Conservation (phyloP, 23 red algal species). For the Agarophyton chilense region DNA sequence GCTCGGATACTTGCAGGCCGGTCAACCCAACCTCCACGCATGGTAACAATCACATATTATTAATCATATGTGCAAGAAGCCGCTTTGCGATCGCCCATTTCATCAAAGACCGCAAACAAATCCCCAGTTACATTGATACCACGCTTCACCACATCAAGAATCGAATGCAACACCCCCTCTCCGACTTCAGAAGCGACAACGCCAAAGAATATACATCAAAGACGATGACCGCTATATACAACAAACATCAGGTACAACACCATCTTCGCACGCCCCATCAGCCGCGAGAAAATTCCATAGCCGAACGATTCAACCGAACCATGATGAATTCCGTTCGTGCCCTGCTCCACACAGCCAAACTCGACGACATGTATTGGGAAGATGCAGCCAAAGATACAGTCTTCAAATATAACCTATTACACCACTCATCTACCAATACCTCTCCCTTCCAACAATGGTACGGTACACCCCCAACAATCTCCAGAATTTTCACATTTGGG, state of each 20-base stretch:
- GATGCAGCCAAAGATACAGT: not conserved
- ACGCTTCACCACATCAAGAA: not conserved
- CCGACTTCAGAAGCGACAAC: not conserved
- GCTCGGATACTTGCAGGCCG: not conserved
- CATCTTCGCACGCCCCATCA: not conserved
- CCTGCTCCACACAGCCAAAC: not conserved
- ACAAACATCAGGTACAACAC: not conserved
- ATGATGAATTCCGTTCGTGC: not conserved
- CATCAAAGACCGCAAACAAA: not conserved
- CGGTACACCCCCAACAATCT: not conserved
- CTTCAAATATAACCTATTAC: not conserved
- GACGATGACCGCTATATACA: not conserved
- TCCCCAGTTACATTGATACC: not conserved
- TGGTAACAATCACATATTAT: not conserved
- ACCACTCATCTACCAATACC: not conserved
- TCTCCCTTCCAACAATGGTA: not conserved
- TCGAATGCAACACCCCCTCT: not conserved
- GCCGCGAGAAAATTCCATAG: slow-evolving; percentile 7
- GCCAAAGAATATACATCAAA: slow-evolving; percentile 16
- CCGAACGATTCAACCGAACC: slow-evolving; percentile 29
- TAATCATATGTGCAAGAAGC: not conserved
- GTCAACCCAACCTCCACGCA: not conserved
- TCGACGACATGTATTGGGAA: not conserved
- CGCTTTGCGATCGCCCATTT: not conserved
- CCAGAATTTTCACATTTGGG: not conserved